A percentile compares a stretch with the other conserved stretches of the same genome.
Conservation (phyloP, 2,329 filamentous ascomycete genomes). For the Exophiala calicioides region DNA sequence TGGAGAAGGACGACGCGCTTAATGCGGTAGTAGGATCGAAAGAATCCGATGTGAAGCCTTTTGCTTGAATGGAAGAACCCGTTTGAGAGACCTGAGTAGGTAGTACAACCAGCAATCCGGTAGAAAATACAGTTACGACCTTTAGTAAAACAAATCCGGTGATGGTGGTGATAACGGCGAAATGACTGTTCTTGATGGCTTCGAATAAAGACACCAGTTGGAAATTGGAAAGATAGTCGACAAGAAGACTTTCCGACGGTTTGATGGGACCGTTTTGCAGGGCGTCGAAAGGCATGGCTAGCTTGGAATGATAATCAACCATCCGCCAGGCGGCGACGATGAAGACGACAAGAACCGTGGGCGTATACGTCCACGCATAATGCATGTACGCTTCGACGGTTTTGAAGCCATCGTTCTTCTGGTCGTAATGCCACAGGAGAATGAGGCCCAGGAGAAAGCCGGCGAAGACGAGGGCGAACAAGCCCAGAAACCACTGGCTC, state of each 20-base stretch:
- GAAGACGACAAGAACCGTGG: constrained; percentile 35
- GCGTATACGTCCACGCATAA: constrained; percentile 31
- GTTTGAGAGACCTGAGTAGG: constrained; percentile 23
- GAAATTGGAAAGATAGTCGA: constrained; percentile 38
- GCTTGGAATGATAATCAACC: constrained; percentile 37
- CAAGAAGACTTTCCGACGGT: constrained; percentile 34
- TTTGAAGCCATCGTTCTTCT: constrained; percentile 23
- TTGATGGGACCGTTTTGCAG: constrained; percentile 32
- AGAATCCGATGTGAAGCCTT: constrained; percentile 18
- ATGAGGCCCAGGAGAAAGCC: constrained; percentile 23
- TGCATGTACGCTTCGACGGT: constrained; percentile 23
- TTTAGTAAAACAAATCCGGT: constrained; percentile 35
- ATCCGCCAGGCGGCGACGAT: constrained; percentile 36
- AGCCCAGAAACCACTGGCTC: constrained; percentile 21
- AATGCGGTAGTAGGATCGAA: constrained; percentile 15
- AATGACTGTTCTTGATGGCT: constrained; percentile 36
- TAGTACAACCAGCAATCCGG: constrained; percentile 36
- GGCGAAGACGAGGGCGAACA: constrained; percentile 23
- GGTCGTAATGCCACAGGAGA: constrained; percentile 25
- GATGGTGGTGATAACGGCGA: constrained; percentile 35
- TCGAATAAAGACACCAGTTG: constrained; percentile 33
- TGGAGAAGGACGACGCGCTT: constrained; percentile 18
- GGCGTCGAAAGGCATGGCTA: constrained; percentile 38
- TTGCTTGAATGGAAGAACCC: constrained; percentile 12
- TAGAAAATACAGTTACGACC: constrained; percentile 33